Evolutionary conservation across 2,329 filamentous ascomycete genomes (phyloP), one percentile per base, ranked within the genome.

Genomic region (Aspergillus floridensis): DNA sequence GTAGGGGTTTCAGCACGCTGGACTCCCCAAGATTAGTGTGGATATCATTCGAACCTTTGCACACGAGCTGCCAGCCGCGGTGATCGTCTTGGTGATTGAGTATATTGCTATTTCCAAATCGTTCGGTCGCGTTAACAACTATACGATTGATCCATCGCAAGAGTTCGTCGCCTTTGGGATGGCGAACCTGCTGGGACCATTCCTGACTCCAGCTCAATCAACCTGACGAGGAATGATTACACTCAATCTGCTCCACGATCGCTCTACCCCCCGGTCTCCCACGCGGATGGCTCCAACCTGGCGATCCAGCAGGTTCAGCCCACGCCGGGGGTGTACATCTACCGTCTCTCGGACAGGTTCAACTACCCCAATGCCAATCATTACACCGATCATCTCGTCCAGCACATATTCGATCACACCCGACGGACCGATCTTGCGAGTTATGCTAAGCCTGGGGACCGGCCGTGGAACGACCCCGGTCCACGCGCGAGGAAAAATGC

Each of bases 81-180:
- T 97, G 55, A 96, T 98, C 65, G 93, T 99, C 16, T 82, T 98
- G 59, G 82, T 98, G 38, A 96, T 98, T 62, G 95, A 98, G 76
- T 95, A 98, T 73, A 96, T 98, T 68, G 92, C 93, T 51, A 97
- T 98, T 64, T 92, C 93, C 19, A 99, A 98, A 75, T 97, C 93
- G 0, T 98, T 99, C 67, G 95, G 95, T 10, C 86, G 93, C 60
- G 86, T 97, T 68, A 98, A 97, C 80, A 96, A 96, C 79, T 99
- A 99, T 77, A 88, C 86, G 16, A 97, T 99, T 72, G 88, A 97
- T 67, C 93, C 95, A 0, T 97, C 93, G 0, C 93, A 99, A 74
- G 93, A 99, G 74, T 85, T 99, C 77, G 91, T 99, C 50, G 93
- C 92, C 22, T 96, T 98, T 65, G 93, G 93, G 63, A 86, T 97